A percentile compares a stretch with the other conserved stretches of the same genome.
Evolutionary conservation across 192 early-diverging fungal genomes (phyloP).

Genomic region (Geosiphon pyriformis): DNA sequence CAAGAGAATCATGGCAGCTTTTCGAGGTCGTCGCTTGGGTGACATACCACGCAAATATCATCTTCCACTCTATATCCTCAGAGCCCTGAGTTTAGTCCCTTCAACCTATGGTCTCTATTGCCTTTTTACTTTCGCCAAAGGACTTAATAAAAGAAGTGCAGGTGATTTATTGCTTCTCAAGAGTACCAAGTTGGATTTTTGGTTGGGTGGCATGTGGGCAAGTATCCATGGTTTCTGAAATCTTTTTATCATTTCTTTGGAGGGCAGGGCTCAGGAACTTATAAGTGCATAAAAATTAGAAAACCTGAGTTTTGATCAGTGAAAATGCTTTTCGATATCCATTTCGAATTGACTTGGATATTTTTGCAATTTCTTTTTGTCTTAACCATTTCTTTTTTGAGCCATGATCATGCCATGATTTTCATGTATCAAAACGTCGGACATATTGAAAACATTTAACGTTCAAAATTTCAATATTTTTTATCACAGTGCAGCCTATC

Average conservation of each 20-base stretch:
- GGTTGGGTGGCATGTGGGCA: constrained; percentile 41
- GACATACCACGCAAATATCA: constrained; percentile 29
- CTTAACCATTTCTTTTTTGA: not conserved
- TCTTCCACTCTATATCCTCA: constrained; percentile 30
- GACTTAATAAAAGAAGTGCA: constrained; percentile 22
- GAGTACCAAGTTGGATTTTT: constrained; percentile 38
- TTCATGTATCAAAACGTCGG: too few relatives aligned
- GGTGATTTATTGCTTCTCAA: constrained; percentile 29
- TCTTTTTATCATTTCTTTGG: not conserved
- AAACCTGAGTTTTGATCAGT: not conserved
- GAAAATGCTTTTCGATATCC: not conserved
- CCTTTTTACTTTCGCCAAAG: constrained; percentile 26
- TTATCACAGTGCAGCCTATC: constrained; percentile 44
- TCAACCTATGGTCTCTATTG: constrained; percentile 28
- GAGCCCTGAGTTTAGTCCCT: constrained; percentile 35
- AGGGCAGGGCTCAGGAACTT: not conserved
- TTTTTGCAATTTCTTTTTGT: not conserved
- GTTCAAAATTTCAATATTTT: not conserved
- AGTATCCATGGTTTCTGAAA: not conserved
- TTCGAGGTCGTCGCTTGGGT: not conserved
- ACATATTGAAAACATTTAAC: too few relatives aligned
- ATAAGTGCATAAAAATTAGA: too few relatives aligned
- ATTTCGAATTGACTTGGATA: not conserved
- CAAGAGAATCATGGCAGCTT: not conserved
- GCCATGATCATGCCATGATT: not conserved